Base-by-base conservation (phyloP, 805 yeast genomes). In the Sugiyamaella marilandica region DNA sequence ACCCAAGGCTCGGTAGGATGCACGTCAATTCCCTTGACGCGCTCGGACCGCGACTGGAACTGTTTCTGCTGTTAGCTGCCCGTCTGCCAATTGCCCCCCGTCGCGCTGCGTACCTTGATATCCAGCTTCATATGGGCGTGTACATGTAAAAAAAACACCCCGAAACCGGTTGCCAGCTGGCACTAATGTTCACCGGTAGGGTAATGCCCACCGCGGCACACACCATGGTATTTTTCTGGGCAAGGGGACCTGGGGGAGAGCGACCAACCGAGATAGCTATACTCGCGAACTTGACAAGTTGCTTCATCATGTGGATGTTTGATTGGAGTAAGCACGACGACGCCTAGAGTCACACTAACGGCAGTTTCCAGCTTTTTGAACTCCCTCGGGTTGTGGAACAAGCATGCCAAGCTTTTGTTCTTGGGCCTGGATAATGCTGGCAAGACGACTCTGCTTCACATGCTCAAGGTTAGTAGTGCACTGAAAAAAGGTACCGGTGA, bases 1-100 rank as follows among this genome's bases (percentile, higher is more conserved):
- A 90, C 83, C 98, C 98, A 92, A 50, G 99, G 98, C 70, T 94
- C 99, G 18, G 91, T 77, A 21, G 99, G 99, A 70, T 94, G 99
- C 77, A 94, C 87, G 72, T 94, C 99, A 66, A 94, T 85, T 47
- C 97, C 97, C 72, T 94, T 94, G 68, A 94, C 97, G 70, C 99
- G 84, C 70, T 91, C 97, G 37, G 97, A 85, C 64, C 97, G 87
- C 57, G 94, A 82, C 61, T 89, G 85, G 71, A 91, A 87, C 63
- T 84, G 84, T 75, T 87, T 88, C 80, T 85, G 37, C 4, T 2
- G 56, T 49, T 51, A 50, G 59, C 13, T n/a, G n/a, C n/a, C 26
- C 33, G 31, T 7, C 11, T 33, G 36, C 9, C 31, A 31, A 41
- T 26, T 10, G 46, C 5, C 55, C 68, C 73, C 69, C 67, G 76